Base-by-base conservation (phyloP, 805 yeast species). In the Saccharomyces paradoxus region DNA sequence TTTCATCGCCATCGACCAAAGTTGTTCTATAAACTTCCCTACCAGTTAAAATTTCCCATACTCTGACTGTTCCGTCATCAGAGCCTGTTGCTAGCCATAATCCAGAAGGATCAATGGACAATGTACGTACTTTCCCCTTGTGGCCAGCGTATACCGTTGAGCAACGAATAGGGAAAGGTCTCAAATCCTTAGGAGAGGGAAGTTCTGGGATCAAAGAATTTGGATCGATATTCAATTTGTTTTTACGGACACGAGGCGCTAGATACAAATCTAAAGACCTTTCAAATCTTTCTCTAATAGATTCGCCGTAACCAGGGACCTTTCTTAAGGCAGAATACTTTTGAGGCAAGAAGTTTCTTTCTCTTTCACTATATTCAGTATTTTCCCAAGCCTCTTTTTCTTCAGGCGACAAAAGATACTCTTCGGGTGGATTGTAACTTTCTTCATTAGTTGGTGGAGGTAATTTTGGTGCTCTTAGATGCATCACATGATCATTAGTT, bases 21-120 rank as follows among this genome's bases (percentile, higher is more conserved):
- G 74, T 72, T n/a, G 80, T 75, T 57, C 81, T 81, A 78, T 81
- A 88, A 51, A 92, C 88, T 75, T 92, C 95, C 72, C 99, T 84
- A 49, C 99, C 99, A 4, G 97, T 89, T 56, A 90, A 74, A 21
- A 90, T 84, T 74, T 94, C 99, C 98, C 99, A 94, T n/a, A 94
- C 79, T 62, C 97, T 81, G 6, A 94, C 91, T 17, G 91, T 81
- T 53, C 98, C 98, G 69, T 94, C 99, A 69, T 94, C 98, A 17
- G 96, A 87, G 55, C 97, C 99, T 3, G 99, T 94, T 22, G 99
- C 99, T 54, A 94, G 76, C 94, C 96, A 94, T 63, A 86, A 77
- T 4, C 99, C 99, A 31, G 83, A 77, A 51, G 96, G 96, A 68
- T 92, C 96, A 50, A 92, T 80, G 8, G 91, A 81, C 29, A 94